Evolutionary conservation across 192 early-diverging fungal genomes (phyloP), one percentile per base, ranked within the genome.

Genomic region (Coemansia sp.): DNA sequence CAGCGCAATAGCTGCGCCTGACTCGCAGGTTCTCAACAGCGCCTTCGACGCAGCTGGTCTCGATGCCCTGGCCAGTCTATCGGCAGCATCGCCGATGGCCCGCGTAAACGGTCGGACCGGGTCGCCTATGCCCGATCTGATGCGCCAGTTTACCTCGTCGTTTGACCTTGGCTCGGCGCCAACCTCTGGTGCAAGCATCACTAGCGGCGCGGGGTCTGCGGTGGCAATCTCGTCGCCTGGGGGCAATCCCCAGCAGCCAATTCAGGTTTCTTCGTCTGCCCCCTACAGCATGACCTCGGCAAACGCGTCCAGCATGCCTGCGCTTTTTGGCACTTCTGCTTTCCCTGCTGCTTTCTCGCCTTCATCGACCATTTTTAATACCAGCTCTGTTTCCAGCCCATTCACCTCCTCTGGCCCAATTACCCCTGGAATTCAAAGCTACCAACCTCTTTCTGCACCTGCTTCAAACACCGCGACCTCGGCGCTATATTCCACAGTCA

Each of bases 21-120:
- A 66, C 63, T 80, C 77, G 66, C 72, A 80, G 66, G 56, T 75
- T 58, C 73, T 80, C 61, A 80, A 69, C 60, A 80, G 72, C 52
- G 77, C 77, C 22, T 80, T 80, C 56, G 77, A 80, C 38, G 77
- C 73, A 4, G 77, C 77, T 7, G 77, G 77, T 6, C 73, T 80
- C 33, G 77, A 80, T 54, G 73, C 77, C 11, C 66, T 80, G 34
- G 67, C 68, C 72, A 80, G 61, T 36, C 58, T 80, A 7, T 36
- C 69, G 16, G 72, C 74, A 8, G 36, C 66, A 40, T 38, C 50
- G 1, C 56, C 69, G 22, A 34, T 68, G 49, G 51, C 67, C 20
- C 68, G 65, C 50, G 20, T 48, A 12, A 42, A 56, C 40, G 50
- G 69, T 34, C 5, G 58, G 36, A 69, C 42, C 20, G 17, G 18